Conservation (phyloP, 2,329 filamentous ascomycete genomes). For the Aurifilum marmelostoma region DNA sequence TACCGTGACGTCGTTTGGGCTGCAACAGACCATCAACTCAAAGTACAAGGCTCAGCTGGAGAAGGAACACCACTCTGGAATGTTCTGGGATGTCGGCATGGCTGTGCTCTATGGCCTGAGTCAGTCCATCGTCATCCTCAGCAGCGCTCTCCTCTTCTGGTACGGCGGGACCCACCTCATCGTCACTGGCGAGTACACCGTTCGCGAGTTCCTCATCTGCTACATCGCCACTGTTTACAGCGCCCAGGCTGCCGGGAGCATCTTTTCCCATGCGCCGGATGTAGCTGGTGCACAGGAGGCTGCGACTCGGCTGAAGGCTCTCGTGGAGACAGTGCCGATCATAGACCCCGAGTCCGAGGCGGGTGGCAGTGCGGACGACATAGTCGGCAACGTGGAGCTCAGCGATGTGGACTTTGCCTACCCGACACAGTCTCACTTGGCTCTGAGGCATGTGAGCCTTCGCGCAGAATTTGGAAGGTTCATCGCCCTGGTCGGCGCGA, state of each 20-base stretch:
- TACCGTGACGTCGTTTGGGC: not conserved
- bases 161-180: not conserved
- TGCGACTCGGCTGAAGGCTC: not conserved
- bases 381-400: not conserved
- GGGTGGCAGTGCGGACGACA: not conserved
- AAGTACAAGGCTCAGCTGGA: not conserved
- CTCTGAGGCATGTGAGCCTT: not conserved
- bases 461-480: not conserved
- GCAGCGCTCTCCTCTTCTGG: not conserved
- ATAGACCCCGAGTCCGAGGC: not conserved
- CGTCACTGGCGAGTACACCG: not conserved
- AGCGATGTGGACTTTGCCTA: not conserved
- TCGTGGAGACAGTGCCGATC: not conserved
- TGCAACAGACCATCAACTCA: not conserved
- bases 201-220: not conserved
- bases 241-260: not conserved
- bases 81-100: not conserved
- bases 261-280: not conserved
- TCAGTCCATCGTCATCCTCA: not conserved
- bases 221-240: not conserved
- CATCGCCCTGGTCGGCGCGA: not conserved
- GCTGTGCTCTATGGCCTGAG: not conserved
- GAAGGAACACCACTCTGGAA: not conserved
- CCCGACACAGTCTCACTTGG: not conserved
- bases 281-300: not conserved